Conservation (phyloP, 2,329 filamentous ascomycete genomes). For the Pseudopithomyces maydicus region DNA sequence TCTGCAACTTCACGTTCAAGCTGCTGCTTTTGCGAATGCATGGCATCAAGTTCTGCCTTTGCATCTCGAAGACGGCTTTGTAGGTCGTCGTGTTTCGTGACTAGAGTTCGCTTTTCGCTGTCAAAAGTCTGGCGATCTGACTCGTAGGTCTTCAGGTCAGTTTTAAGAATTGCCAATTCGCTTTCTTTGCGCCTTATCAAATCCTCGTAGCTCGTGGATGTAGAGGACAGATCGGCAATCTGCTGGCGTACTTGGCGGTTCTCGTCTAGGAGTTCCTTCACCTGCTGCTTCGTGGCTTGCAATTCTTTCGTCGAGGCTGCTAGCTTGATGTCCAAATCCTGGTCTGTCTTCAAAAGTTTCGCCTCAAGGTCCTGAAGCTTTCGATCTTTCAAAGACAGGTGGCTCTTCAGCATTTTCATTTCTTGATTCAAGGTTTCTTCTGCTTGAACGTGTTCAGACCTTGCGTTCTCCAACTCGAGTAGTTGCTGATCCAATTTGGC, state of each 20-base stretch:
- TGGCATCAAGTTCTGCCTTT: slow-evolving; percentile 84
- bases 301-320: slow-evolving; percentile 79
- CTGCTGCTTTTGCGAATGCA: slow-evolving; percentile 81
- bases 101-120: slow-evolving; percentile 73
- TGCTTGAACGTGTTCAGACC: slow-evolving; percentile 74
- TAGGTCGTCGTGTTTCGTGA: slow-evolving; percentile 78
- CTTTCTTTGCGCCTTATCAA: slow-evolving; percentile 92
- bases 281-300: slow-evolving; percentile 71
- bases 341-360: slow-evolving; percentile 82
- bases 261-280: slow-evolving; percentile 78
- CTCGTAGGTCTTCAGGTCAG: slow-evolving; percentile 82
- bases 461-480: slow-evolving; percentile 69
- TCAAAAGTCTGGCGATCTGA: slow-evolving; percentile 79
- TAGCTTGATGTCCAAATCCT: slow-evolving; percentile 87
- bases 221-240: slow-evolving; percentile 83
- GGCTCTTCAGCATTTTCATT: slow-evolving; percentile 88
- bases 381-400: slow-evolving; percentile 84
- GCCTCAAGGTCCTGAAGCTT: slow-evolving; percentile 87
- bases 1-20: slow-evolving; percentile 88
- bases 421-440: slow-evolving; percentile 81
- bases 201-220: slow-evolving; percentile 94
- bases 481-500: slow-evolving; percentile 73
- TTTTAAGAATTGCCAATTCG: slow-evolving; percentile 82
- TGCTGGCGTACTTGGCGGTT: slow-evolving; percentile 84
- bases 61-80: slow-evolving; percentile 78